Evolutionary conservation across 1,284 basidiomycete genomes (phyloP).

Genomic region (Naganishia sp.): DNA sequence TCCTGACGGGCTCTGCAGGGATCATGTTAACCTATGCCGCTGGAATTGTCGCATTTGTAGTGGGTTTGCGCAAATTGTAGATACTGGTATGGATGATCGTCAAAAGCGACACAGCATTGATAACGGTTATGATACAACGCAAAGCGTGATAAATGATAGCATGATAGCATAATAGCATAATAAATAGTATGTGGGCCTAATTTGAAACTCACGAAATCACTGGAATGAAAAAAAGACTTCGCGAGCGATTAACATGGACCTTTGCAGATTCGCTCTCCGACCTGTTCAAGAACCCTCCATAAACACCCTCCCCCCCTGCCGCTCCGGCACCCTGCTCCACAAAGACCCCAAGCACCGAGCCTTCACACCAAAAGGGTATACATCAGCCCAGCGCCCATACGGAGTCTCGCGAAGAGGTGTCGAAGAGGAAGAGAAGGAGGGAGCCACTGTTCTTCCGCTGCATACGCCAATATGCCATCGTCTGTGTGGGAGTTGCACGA

Average conservation of each 20-base stretch:
- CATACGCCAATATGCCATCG: conserved; percentile 29
- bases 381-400: conserved; percentile 20
- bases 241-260: conserved; percentile 31
- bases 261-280: conserved; percentile 29
- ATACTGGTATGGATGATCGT: not conserved
- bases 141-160: not conserved
- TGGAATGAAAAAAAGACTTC: conserved; percentile 27
- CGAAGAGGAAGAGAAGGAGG: not conserved
- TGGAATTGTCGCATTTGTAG: conserved; percentile 49
- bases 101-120: no score
- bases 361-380: conserved; percentile 31
- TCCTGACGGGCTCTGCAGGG: conserved; percentile 26
- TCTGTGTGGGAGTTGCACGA: conserved; percentile 16
- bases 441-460: conserved; percentile 29
- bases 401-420: conserved; percentile 3
- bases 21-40: conserved; percentile 45
- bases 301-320: conserved; percentile 1
- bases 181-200: conserved; percentile 23
- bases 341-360: conserved; percentile 16
- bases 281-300: conserved; percentile 30
- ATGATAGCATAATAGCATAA: not conserved
- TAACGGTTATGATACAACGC: no score
- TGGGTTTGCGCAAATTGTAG: conserved; percentile 30
- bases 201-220: conserved; percentile 30
- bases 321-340: conserved; percentile 4